These are phyloP conservation scores for Apium graveolens DNA, from an alignment of 129 eudicot species.

Conservation along the genomic window DNA sequence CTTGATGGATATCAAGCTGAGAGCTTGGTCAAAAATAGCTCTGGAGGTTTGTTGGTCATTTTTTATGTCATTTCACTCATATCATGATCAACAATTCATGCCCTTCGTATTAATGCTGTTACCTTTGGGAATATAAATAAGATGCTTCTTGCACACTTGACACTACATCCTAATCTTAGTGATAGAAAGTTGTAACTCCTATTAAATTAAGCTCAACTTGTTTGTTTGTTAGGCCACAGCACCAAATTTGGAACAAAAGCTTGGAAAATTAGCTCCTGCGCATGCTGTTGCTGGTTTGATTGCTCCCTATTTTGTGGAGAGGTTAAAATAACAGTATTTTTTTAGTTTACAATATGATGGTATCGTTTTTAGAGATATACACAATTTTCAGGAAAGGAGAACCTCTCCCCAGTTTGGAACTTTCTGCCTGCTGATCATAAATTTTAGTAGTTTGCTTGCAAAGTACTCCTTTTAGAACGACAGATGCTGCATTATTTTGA, in stretches of 20 bases:
- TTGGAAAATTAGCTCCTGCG: slow-evolving; percentile 84
- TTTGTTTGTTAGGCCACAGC: slow-evolving; percentile 64
- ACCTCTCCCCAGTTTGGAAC: not conserved
- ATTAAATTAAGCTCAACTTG: not conserved
- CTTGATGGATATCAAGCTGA: slow-evolving; percentile 72
- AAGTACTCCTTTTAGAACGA: not conserved
- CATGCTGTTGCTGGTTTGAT: slow-evolving; percentile 83
- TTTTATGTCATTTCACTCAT: not conserved
- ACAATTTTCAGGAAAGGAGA: not conserved
- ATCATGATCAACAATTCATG: not conserved
- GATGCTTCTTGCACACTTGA: not conserved
- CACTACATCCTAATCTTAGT: too few species aligned
- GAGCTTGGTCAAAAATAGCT: slow-evolving; percentile 61
- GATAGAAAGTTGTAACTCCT: not conserved
- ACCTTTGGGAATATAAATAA: not conserved
- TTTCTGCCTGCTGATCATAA: not conserved
- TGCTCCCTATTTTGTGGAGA: slow-evolving; percentile 72
- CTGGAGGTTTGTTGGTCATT: slow-evolving; percentile 51
- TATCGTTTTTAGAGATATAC: not conserved
- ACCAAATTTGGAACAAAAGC: slow-evolving; percentile 75
- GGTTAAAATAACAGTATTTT: slow-evolving; percentile 32
- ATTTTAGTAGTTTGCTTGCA: not conserved
- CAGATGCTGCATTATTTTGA: not conserved
- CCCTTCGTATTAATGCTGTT: not conserved
- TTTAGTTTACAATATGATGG: not conserved